Conservation (phyloP, 148 eudicot species). For the Camellia sinensis region DNA sequence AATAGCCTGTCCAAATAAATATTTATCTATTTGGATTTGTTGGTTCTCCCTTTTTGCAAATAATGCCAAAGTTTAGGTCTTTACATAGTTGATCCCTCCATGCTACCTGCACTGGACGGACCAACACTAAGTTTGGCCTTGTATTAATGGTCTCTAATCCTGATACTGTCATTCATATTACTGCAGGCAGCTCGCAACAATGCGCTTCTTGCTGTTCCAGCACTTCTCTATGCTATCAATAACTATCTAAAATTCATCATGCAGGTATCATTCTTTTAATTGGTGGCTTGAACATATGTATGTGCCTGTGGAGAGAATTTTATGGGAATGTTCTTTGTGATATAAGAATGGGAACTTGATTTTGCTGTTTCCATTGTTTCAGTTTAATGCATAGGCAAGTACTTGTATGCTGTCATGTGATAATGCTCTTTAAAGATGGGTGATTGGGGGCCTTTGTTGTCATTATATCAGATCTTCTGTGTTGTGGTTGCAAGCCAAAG, state of each 20-base stretch:
- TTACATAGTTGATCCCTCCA: not conserved
- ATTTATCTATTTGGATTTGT: not conserved
- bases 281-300: not conserved
- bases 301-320: constrained; percentile 4
- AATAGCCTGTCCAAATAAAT: not conserved
- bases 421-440: not conserved
- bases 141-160: not conserved
- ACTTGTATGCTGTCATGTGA: not conserved
- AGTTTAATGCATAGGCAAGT: not conserved
- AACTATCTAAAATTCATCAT: constrained; percentile 88
- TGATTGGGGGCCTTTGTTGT: not conserved
- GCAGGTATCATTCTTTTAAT: constrained; percentile 47
- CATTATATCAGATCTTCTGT: not conserved
- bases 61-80: not conserved
- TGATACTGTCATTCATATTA: constrained; percentile 3
- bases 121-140: constrained; percentile 2
- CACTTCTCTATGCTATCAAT: constrained; percentile 71
- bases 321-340: not conserved
- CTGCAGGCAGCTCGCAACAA: constrained; percentile 96
- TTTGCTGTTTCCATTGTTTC: not conserved
- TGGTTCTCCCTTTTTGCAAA: not conserved
- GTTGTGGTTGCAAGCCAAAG: not conserved
- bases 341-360: not conserved
- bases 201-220: constrained; percentile 81
- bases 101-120: not conserved